Evolutionary conservation across 2,329 filamentous ascomycete species (phyloP).

Genomic region (Diaporthe longicolla): DNA sequence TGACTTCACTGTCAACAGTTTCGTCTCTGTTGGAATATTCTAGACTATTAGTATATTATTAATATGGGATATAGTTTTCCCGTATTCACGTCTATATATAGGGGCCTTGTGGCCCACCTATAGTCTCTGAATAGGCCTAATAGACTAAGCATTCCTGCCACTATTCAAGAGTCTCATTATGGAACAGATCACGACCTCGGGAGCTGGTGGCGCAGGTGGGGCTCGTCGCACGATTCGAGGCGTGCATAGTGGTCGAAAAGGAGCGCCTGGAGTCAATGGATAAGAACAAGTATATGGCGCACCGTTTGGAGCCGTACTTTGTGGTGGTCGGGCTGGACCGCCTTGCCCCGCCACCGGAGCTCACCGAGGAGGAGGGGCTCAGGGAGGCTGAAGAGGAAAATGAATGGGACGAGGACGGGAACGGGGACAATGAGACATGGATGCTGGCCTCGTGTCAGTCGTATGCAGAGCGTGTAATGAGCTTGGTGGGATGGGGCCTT

Average conservation of each 20-base stretch:
- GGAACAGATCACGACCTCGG: too few relatives aligned
- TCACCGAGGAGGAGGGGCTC: background rate
- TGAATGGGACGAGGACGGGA: background rate
- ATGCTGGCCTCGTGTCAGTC: background rate
- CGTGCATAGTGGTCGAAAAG: background rate
- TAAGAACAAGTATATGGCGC: background rate
- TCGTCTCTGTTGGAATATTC: too few relatives aligned
- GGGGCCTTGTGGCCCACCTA: too few relatives aligned
- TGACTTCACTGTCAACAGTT: too few relatives aligned
- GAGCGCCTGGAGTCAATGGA: background rate
- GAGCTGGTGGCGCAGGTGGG: background rate
- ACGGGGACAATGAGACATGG: background rate
- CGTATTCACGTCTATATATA: too few relatives aligned
- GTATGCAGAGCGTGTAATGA: background rate
- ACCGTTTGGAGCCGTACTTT: background rate
- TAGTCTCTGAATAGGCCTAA: too few relatives aligned
- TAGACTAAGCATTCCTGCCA: too few relatives aligned
- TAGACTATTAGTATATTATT: too few relatives aligned
- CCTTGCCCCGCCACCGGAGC: background rate
- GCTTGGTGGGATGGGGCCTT: background rate
- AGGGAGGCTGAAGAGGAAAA: background rate
- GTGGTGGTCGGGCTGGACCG: conserved; percentile 4
- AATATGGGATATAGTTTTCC: too few relatives aligned
- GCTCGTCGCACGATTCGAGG: background rate
- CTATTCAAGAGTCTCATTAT: too few relatives aligned